These are phyloP conservation scores for Irpex lacteus DNA, from an alignment of 1,284 basidiomycete species.

Conservation along the genomic window DNA sequence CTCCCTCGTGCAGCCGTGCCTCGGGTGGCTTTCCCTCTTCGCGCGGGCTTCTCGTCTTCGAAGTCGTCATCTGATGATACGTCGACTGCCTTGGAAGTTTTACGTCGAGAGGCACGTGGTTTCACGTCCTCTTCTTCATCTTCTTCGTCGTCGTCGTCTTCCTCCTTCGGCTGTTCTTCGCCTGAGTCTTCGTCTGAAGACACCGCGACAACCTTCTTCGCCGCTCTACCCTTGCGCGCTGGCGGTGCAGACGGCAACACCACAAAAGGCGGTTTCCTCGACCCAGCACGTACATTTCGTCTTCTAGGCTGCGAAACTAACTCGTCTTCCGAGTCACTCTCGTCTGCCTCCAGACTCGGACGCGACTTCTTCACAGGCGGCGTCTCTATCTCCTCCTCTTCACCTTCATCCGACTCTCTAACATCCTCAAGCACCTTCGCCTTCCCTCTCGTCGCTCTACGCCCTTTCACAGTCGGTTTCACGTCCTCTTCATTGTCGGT, in stretches of 20 bases:
- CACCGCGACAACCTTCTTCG: not conserved
- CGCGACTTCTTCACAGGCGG: constrained; percentile 55
- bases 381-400: constrained; percentile 35
- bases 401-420: constrained; percentile 43
- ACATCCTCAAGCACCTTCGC: constrained; percentile 43
- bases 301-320: constrained; percentile 15
- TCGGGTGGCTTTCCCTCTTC: constrained; percentile 3
- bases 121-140: constrained; percentile 13
- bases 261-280: too few species aligned
- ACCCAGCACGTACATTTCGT: not conserved
- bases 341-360: constrained; percentile 44
- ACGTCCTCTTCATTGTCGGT: constrained; percentile 24
- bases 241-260: not conserved
- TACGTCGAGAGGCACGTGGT: not conserved
- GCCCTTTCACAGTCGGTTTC: constrained; percentile 29
- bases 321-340: constrained; percentile 26
- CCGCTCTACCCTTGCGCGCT: not conserved
- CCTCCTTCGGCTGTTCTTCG: not conserved
- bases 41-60: constrained; percentile 8
- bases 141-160: constrained; percentile 12
- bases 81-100: constrained; percentile 3
- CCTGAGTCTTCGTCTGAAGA: constrained; percentile 1
- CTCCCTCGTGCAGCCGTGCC: constrained; percentile 2
- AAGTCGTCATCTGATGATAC: constrained; percentile 12
- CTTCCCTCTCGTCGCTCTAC: constrained; percentile 29